These are phyloP conservation scores for Escallonia rubra DNA, from an alignment of 129 eudicot species.

Conservation along the genomic window DNA sequence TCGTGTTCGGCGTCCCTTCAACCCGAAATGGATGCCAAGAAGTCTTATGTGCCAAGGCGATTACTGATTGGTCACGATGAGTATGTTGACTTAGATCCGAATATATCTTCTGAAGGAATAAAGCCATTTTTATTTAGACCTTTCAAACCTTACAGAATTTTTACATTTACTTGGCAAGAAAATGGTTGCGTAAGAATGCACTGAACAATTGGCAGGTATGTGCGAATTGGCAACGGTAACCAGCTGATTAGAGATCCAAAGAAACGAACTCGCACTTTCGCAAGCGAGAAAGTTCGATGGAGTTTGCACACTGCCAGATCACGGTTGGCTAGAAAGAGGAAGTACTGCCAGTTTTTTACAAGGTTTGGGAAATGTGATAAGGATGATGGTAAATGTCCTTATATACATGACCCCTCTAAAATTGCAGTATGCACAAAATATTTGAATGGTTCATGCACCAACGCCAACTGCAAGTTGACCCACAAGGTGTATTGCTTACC, in stretches of 20 bases:
- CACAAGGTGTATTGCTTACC: slow-evolving; percentile 59
- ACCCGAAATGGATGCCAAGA: slow-evolving; percentile 46
- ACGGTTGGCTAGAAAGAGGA: slow-evolving; percentile 76
- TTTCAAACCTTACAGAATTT: neutral
- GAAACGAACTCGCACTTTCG: slow-evolving; percentile 71
- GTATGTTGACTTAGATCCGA: slow-evolving; percentile 43
- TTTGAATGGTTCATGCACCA: slow-evolving; percentile 71
- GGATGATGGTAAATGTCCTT: slow-evolving; percentile 85
- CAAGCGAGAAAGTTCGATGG: slow-evolving; percentile 94
- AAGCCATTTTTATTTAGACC: neutral
- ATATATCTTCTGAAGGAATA: slow-evolving; percentile 7
- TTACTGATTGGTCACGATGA: slow-evolving; percentile 76
- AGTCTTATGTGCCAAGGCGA: slow-evolving; percentile 71
- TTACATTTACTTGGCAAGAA: neutral
- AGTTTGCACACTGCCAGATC: slow-evolving; percentile 95
- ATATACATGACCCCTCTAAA: slow-evolving; percentile 83
- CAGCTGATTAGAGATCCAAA: slow-evolving; percentile 90
- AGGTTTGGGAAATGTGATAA: slow-evolving; percentile 96
- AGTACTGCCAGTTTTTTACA: slow-evolving; percentile 86
- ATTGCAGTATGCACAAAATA: slow-evolving; percentile 91
- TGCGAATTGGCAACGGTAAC: slow-evolving; percentile 91
- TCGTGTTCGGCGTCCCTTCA: slow-evolving; percentile 24
- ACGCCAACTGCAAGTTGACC: slow-evolving; percentile 72
- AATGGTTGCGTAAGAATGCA: neutral
- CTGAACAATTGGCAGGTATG: slow-evolving; percentile 56